Percentiles rank a stretch among this genome's conserved stretches.
Evolutionary conservation across 345 rosid species (phyloP).

Genomic region (Camelina hispida): DNA sequence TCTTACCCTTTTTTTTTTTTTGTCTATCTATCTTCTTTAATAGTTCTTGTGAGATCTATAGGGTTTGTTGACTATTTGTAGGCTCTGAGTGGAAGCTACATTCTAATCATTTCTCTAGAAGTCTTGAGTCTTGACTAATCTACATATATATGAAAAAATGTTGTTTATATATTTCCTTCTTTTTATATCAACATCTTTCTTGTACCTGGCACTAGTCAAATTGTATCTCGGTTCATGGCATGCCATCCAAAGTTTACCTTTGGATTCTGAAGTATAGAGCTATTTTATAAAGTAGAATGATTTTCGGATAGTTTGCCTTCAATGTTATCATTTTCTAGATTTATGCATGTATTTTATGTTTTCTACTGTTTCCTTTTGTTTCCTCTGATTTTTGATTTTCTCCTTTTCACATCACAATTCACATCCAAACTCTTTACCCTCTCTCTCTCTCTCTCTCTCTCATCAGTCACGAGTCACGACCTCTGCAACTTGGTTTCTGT

Average conservation of each 20-base stretch:
- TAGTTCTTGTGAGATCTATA: background rate
- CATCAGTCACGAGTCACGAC: constrained; percentile 21
- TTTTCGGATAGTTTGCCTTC: background rate
- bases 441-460: background rate
- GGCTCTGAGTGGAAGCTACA: background rate
- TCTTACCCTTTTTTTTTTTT: background rate
- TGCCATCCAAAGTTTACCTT: no score
- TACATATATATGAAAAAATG: background rate
- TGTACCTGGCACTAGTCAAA: no score
- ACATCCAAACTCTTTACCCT: constrained; percentile 7
- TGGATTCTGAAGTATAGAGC: no score
- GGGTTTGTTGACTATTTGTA: background rate
- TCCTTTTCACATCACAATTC: constrained; percentile 27
- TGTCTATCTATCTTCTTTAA: constrained; percentile 1
- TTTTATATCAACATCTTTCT: no score
- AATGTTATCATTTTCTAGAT: background rate
- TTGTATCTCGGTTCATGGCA: no score
- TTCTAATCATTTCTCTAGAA: background rate
- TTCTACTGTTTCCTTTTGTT: background rate
- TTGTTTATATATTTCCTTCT: background rate
- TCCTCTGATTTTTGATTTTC: background rate
- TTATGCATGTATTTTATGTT: constrained; percentile 10
- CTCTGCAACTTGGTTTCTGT: constrained; percentile 35
- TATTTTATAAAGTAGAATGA: background rate
- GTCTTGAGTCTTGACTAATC: no score